Evolutionary conservation across 768 basidiomycete species (phyloP), one percentile per base, ranked within the genome.

Genomic region (Polyporus arcularius): DNA sequence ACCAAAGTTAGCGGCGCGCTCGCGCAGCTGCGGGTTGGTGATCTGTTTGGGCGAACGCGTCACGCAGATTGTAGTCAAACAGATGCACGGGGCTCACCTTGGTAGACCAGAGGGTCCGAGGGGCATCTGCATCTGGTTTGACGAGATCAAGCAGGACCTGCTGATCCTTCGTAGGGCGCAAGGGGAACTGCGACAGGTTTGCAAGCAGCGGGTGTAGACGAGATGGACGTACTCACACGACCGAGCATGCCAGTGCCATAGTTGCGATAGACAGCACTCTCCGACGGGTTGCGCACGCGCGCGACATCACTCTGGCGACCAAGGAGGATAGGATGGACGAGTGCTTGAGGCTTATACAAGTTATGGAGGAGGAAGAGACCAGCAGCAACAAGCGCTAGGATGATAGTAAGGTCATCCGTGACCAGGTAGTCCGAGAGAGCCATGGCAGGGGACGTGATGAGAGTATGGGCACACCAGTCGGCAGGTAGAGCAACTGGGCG

Each of bases 281-380:
- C 90, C 8, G 83, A 80, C 12, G 89, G 81, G 68, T 92, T 87
- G 55, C 95, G 79, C 4, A 95, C 92, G 52, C 88, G 81, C 12
- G 87, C 88, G 30, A 89, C 89, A 72, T 97, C 96, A 67, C 92
- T 93, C 80, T 98, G 95, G 52, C 94, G 79, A 7, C 95, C 94
- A 1, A 98, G 82, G 9, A 96, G 81, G 65, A 98, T 90, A n/a
- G 95, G 95, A 69, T 97, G 95, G 0, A 96, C 94, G 45, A 96
- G 83, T 2, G 89, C 87, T 66, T 90, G 89, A 4, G 89, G 90
- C 66, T 83, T 90, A 76, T 92, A 90, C 61, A 91, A 76, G 71
- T 86, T 92, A 69, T 86, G 86, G 46, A 92, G 78, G 35, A 92
- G 79, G 70, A 91, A 92, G 41, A 91, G 82, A 9, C 89, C 89